Evolutionary conservation across 1,139 yeast genomes (phyloP).

Genomic region (Blastobotrys arbuscula): DNA sequence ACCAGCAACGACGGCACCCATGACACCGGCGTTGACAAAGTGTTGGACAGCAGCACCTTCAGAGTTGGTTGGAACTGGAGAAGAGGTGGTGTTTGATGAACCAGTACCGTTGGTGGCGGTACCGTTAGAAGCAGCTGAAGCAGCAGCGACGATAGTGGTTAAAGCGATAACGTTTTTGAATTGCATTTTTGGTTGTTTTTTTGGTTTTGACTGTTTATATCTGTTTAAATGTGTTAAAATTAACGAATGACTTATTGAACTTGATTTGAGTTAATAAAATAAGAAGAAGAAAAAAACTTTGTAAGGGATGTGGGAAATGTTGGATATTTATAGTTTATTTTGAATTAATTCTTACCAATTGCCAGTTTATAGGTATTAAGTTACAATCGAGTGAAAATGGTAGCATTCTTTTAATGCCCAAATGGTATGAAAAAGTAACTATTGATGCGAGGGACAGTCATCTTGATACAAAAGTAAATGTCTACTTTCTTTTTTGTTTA

Average conservation of each 20-base stretch:
- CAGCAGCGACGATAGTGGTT: slow-evolving; percentile 43
- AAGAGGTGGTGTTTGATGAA: slow-evolving; percentile 24
- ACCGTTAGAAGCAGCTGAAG: slow-evolving; percentile 35
- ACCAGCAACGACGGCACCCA: slow-evolving; percentile 72
- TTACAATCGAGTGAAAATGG: not conserved
- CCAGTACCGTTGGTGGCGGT: slow-evolving; percentile 17
- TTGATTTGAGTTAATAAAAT: not conserved
- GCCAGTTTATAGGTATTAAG: not conserved
- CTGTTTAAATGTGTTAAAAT: slow-evolving; percentile 11
- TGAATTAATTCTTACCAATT: not conserved
- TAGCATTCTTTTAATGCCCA: not conserved
- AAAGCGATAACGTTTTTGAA: slow-evolving; percentile 49
- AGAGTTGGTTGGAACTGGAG: slow-evolving; percentile 35
- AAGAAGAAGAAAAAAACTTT: not conserved
- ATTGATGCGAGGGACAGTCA: not conserved
- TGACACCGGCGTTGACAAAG: slow-evolving; percentile 54
- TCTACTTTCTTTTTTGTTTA: too few species aligned
- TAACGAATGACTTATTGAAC: slow-evolving; percentile 4
- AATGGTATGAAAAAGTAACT: not conserved
- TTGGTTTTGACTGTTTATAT: slow-evolving; percentile 13
- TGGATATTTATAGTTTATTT: not conserved
- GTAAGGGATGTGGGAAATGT: slow-evolving; percentile 1
- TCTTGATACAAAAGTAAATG: too few species aligned
- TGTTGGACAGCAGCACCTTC: slow-evolving; percentile 52
- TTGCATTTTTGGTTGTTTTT: slow-evolving; percentile 43